Evolutionary conservation across 176 grass and related monocot genomes (phyloP).

Genomic region (Oryza nivara): DNA sequence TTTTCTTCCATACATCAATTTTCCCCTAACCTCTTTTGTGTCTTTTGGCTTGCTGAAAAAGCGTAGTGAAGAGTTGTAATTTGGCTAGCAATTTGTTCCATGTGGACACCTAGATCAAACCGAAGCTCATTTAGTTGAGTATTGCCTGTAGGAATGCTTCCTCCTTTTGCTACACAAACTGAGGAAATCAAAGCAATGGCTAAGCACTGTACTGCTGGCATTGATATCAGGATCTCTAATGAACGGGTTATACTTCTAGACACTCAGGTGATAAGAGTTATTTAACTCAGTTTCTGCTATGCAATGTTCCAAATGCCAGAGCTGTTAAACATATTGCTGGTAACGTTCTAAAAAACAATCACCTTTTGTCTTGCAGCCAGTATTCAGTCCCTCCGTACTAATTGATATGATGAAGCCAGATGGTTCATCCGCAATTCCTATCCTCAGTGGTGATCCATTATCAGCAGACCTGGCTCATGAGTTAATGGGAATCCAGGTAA

Average conservation of each 20-base stretch:
- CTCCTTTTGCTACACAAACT: conserved; percentile 81
- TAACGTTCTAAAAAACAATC: conserved; percentile 4
- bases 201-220: conserved; percentile 80
- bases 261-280: conserved; percentile 61
- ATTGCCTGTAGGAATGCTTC: conserved; percentile 80
- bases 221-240: conserved; percentile 92
- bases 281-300: conserved; percentile 27
- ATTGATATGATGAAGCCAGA: conserved; percentile 88
- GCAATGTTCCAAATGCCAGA: neutral
- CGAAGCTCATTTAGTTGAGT: neutral
- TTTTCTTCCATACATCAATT: too few species aligned
- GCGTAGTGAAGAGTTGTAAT: neutral
- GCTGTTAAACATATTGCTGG: neutral
- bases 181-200: conserved; percentile 80
- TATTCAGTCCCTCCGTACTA: conserved; percentile 86
- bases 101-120: neutral
- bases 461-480: conserved; percentile 91
- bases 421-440: conserved; percentile 77
- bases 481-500: conserved; percentile 95
- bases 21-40: neutral
- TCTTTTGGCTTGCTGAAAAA: neutral
- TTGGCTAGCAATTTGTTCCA: neutral
- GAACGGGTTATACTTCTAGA: conserved; percentile 95
- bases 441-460: conserved; percentile 70
- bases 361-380: conserved; percentile 59